A percentile compares a stretch with the other conserved stretches of the same genome.
Evolutionary conservation across 257 asterid genomes (phyloP).

Genomic region (Anisodus acutangulus): DNA sequence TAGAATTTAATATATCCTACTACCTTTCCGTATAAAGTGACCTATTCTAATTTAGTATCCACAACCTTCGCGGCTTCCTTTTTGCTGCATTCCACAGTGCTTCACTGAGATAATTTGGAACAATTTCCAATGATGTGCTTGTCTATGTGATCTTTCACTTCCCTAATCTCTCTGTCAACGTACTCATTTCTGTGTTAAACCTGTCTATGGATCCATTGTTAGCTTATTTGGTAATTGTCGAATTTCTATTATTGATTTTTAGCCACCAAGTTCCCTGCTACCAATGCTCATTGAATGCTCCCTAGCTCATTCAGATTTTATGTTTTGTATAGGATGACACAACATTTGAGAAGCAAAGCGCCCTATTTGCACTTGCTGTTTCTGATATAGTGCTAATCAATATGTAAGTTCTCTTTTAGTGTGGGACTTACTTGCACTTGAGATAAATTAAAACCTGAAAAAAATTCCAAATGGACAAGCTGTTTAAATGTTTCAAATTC

Average conservation of each 20-base stretch:
- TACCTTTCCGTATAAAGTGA: not conserved
- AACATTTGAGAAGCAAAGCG: conserved; percentile 94
- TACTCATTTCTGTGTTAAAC: not conserved
- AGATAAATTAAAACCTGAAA: not conserved
- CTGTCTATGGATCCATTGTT: not conserved
- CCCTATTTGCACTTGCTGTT: conserved; percentile 97
- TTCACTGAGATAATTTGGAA: not conserved
- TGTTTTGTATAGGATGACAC: conserved; percentile 76
- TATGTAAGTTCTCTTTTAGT: conserved; percentile 64
- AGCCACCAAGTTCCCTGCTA: conserved; percentile 17
- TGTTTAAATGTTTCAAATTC: conserved; percentile 29
- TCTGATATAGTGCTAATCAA: conserved; percentile 96
- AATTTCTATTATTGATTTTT: not conserved
- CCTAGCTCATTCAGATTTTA: conserved; percentile 21
- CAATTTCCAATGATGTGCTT: not conserved
- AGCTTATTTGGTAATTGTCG: not conserved
- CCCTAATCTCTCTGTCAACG: not conserved
- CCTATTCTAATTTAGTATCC: not conserved
- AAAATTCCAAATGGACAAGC: not conserved
- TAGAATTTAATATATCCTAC: not conserved
- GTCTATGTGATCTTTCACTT: not conserved
- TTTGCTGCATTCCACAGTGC: not conserved
- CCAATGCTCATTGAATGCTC: not conserved
- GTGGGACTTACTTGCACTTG: conserved; percentile 4
- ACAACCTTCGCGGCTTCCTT: not conserved